Evolutionary conservation across 768 basidiomycete species (phyloP).

Genomic region (Daedaleopsis nitida): DNA sequence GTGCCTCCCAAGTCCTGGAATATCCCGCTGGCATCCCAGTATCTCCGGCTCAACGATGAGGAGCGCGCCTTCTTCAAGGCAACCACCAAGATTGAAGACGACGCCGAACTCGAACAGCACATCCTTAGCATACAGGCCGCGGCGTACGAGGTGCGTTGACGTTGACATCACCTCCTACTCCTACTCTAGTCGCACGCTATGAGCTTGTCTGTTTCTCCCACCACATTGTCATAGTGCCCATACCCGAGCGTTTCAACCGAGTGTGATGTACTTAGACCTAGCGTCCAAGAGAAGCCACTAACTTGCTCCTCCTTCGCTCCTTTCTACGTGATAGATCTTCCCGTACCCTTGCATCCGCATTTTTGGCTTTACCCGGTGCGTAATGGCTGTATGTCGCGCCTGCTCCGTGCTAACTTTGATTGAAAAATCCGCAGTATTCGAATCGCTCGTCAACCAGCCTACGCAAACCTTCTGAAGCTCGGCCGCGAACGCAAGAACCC

Average conservation of each 20-base stretch:
- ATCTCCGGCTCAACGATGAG: constrained; percentile 6
- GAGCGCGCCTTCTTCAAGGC: constrained; percentile 14
- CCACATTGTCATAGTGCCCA: no score
- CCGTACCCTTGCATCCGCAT: constrained; percentile 26
- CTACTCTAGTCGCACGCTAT: background rate
- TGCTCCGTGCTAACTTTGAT: background rate
- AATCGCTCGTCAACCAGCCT: constrained; percentile 20
- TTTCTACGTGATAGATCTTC: constrained; percentile 9
- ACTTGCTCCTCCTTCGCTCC: background rate
- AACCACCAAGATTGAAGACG: constrained; percentile 26
- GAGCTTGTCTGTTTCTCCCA: no score
- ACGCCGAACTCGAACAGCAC: constrained; percentile 19
- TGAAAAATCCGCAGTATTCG: constrained; percentile 3
- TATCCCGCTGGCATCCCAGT: background rate
- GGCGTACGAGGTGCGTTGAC: constrained; percentile 24
- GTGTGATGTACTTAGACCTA: no score
- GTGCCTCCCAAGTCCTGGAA: background rate
- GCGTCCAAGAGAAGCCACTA: background rate
- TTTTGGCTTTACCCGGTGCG: constrained; percentile 20
- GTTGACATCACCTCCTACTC: background rate
- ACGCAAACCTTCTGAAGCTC: constrained; percentile 31
- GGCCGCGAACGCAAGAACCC: constrained; percentile 36
- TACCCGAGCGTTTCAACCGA: no score
- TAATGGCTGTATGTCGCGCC: no score
- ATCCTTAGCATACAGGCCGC: constrained; percentile 19